Base-by-base conservation (phyloP, 768 basidiomycete genomes). In the Porphyrellus cyaneotinctus region DNA sequence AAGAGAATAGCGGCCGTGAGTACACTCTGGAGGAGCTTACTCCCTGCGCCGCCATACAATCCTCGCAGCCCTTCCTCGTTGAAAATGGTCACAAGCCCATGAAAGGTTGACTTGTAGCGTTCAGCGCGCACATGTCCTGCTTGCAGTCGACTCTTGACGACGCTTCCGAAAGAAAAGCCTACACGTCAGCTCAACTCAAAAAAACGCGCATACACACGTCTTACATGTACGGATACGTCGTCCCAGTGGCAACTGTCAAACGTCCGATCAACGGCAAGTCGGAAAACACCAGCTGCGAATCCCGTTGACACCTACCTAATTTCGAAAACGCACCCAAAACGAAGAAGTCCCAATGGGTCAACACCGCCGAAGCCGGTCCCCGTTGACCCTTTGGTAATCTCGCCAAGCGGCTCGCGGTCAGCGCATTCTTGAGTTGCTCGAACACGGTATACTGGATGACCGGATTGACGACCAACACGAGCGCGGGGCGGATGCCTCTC, bases 1-100 rank as follows among this genome's bases (percentile, higher is more conserved):
- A 98, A 98, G 58, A 98, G 77, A 60, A 98, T 91, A 7, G 93
- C 92, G 15, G 94, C 94, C 9, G 93, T 95, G 45, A 97, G 76
- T 1, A 97, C 91, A 58, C 88, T 92, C 70, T 97, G 95, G 6
- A 89, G 52, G 20, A 99, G 82, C 73, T 99, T 99, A 63, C 86
- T 90, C 14, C 78, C 78, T 24, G 95, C 80, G 7, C 95, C 95
- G 58, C 82, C 87, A 76, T 97, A 97, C 20, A 97, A 68, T 2
- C 94, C 94, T 60, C 74, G 75, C n/a, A 88, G 57, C 2, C 88
- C 92, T 64, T 97, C 95, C 58, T 87, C 80, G 54, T 74, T 75
- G 57, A 94, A 61, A 63, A 97, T 93, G 30, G 83, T 82, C 26
- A 83, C 68, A n/a, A 97, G 69, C 3, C 90, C 94, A 56, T 88